Evolutionary conservation across 176 grass and related monocot species (phyloP), one percentile per base, ranked within the genome.

Genomic region (Triticum turgidum): DNA sequence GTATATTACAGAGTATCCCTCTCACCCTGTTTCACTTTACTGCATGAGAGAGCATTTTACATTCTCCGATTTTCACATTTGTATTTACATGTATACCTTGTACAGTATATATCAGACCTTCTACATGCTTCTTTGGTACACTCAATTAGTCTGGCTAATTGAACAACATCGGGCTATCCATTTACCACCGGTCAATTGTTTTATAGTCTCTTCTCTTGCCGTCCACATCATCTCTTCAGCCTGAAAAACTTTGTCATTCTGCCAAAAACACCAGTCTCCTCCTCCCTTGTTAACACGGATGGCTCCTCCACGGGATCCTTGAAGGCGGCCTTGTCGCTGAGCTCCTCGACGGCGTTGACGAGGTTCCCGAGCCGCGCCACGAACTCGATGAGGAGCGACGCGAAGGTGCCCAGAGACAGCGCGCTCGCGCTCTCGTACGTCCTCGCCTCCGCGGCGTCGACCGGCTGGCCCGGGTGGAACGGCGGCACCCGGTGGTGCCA

Each of bases 321-420:
- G 76, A 98, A 98, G 25, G 78, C 58, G 9, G 92, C 94, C n/a
- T 85, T 89, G 78, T 91, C 80, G 63, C 94, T 94, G 37, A 96
- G 74, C 80, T 98, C 94, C 24, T 94, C 85, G 51, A 96, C 88
- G 30, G 97, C 94, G 88, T 93, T 85, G 29, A 91, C 92, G 38
- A 96, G 80, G 76, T 94, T 98, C 66, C 91, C 82, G 56, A 98
- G 90, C 71, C 96, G 89, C 2, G 94, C 94, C 27, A 96, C 97
- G 61, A 96, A 94, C 76, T 98, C 94, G 47, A 96, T 92, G 80
- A 98, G 93, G 21, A 96, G 97, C 11, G 97, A 98, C 20, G 94
- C 86, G 51, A 96, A 98, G 8, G 96, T 92, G n/a, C 90, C 96
- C 78, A 98, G 84, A 11, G 92, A 94, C 90, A 96, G 49, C 68